Percentiles rank a stretch among this genome's conserved stretches.
These are phyloP conservation scores for Tylopilus vinaceipallidus DNA, from an alignment of 768 basidiomycete species.

Conservation along the genomic window DNA sequence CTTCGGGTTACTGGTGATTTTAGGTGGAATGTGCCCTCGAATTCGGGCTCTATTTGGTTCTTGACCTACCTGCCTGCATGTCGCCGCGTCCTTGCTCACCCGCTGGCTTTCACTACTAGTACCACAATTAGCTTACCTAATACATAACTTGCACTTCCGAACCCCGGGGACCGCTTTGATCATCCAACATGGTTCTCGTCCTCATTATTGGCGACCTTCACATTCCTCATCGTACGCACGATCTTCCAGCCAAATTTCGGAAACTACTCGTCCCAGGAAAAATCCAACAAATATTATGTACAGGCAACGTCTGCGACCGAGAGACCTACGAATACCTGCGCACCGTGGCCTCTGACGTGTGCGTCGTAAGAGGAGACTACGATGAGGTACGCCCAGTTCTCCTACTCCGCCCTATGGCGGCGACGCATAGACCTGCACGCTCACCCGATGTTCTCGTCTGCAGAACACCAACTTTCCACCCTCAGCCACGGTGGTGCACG, in stretches of 20 bases:
- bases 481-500: slow-evolving; percentile 76
- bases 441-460: background rate
- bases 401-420: background rate
- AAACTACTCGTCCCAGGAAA: slow-evolving; percentile 95
- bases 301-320: slow-evolving; percentile 95
- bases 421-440: background rate
- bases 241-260: slow-evolving; percentile 94
- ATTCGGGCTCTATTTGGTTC: background rate
- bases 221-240: slow-evolving; percentile 87
- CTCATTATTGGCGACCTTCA: slow-evolving; percentile 97
- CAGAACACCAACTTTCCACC: slow-evolving; percentile 73
- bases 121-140: slow-evolving; percentile 29
- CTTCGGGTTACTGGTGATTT: slow-evolving; percentile 2
- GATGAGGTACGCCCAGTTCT: slow-evolving; percentile 70
- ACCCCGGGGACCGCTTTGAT: background rate
- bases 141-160: background rate
- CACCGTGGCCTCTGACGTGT: slow-evolving; percentile 90
- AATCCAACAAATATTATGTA: slow-evolving; percentile 96
- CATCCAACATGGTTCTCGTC: slow-evolving; percentile 65
- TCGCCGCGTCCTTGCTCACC: background rate
- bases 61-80: background rate
- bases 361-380: slow-evolving; percentile 91
- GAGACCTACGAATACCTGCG: slow-evolving; percentile 97
- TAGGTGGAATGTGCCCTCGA: background rate
- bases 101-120: background rate